phyloP scores from a whole-genome alignment of 345 rosid genomes.

The Rubroshorea leprosula region DNA sequence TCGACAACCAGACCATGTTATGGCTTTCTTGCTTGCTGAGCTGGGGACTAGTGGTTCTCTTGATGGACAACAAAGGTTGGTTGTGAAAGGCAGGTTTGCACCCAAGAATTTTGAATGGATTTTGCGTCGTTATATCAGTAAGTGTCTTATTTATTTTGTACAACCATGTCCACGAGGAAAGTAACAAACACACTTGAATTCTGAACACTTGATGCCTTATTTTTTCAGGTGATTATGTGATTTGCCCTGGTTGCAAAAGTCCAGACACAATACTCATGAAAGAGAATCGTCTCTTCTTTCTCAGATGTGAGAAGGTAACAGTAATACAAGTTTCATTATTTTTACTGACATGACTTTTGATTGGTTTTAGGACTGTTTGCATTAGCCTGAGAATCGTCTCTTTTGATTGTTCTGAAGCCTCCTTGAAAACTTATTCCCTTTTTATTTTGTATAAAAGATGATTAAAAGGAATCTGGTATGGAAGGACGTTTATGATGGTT shows the following conservation, averaged over 20 bases:
- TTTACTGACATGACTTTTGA: background rate
- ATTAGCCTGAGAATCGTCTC: too few species aligned
- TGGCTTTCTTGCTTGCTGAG: slow-evolving; percentile 39
- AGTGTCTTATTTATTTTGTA: slow-evolving; percentile 1
- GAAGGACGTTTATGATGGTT: too few species aligned
- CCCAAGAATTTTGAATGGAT: slow-evolving; percentile 37
- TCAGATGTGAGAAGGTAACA: slow-evolving; percentile 45
- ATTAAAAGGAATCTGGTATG: too few species aligned
- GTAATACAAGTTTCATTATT: background rate
- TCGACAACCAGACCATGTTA: slow-evolving; percentile 42
- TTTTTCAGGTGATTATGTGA: slow-evolving; percentile 41
- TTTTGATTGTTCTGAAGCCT: too few species aligned
- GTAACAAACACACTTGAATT: too few species aligned
- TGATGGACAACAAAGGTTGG: slow-evolving; percentile 39
- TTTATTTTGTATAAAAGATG: too few species aligned
- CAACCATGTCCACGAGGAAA: too few species aligned
- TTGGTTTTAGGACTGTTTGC: too few species aligned
- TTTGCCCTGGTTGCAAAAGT: slow-evolving; percentile 43
- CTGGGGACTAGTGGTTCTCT: slow-evolving; percentile 40
- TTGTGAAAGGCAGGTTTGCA: slow-evolving; percentile 37
- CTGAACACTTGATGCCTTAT: background rate
- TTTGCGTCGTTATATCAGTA: slow-evolving; percentile 36
- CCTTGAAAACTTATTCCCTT: too few species aligned
- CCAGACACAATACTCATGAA: slow-evolving; percentile 41
- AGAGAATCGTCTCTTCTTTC: slow-evolving; percentile 35